A percentile compares a stretch with the other conserved stretches of the same genome.
phyloP scores from a whole-genome alignment of 768 basidiomycete genomes.

The Mycena amicta region DNA sequence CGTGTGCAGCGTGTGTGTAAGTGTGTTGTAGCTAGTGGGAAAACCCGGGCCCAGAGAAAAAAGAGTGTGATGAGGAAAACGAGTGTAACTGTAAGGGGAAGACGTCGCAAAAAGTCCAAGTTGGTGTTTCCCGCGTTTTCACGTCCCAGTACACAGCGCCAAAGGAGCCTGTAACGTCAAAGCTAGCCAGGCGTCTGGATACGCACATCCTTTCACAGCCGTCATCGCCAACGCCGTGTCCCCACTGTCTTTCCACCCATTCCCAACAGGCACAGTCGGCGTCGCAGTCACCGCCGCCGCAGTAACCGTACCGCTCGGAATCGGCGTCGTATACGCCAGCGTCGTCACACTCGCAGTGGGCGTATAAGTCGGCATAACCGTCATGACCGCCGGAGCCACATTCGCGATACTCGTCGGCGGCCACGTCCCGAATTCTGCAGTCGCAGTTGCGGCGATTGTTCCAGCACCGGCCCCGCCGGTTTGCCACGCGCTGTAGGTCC shows the following conservation, averaged over 20 bases:
- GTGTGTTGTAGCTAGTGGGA: too few species aligned
- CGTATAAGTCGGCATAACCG: slow-evolving; percentile 14
- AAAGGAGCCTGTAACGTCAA: slow-evolving; percentile 20
- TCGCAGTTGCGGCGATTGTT: slow-evolving; percentile 15
- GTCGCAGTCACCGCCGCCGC: background rate
- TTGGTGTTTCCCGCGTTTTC: too few species aligned
- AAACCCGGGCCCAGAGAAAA: background rate
- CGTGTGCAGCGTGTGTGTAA: too few species aligned
- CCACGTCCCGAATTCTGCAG: slow-evolving; percentile 34
- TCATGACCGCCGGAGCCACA: background rate
- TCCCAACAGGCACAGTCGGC: slow-evolving; percentile 44
- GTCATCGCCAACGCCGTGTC: slow-evolving; percentile 47
- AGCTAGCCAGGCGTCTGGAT: slow-evolving; percentile 51
- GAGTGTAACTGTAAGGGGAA: too few species aligned
- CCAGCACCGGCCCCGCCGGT: slow-evolving; percentile 58
- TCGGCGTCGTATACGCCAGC: slow-evolving; percentile 5
- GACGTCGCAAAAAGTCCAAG: too few species aligned
- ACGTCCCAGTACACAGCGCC: background rate
- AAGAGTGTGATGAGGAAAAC: too few species aligned
- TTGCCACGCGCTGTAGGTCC: slow-evolving; percentile 51
- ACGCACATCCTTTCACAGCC: slow-evolving; percentile 49
- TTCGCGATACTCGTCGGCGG: slow-evolving; percentile 34
- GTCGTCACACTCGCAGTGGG: slow-evolving; percentile 6
- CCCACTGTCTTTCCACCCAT: slow-evolving; percentile 53
- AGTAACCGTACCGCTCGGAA: background rate